Percentiles rank a stretch among this genome's conserved stretches.
Conservation (phyloP, 768 basidiomycete species). For the Nevesoporus exiguus region DNA sequence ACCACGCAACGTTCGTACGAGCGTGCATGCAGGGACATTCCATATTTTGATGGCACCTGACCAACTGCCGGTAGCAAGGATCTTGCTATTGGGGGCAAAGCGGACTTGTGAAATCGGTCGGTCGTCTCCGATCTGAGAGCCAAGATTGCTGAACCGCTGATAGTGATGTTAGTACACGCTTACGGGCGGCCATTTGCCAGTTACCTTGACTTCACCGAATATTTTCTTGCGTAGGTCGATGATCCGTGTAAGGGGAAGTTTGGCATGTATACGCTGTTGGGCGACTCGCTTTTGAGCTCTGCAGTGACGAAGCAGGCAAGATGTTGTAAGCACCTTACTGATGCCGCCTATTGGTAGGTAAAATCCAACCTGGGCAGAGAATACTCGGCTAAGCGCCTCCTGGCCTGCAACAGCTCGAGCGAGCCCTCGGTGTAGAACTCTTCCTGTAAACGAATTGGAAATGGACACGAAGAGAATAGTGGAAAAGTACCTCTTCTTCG, state of each 20-base stretch:
- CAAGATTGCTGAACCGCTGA: conserved; percentile 87
- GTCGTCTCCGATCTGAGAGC: conserved; percentile 97
- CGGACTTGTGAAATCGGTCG: conserved; percentile 91
- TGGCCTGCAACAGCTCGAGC: conserved; percentile 79
- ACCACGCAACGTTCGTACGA: conserved; percentile 74
- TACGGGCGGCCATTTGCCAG: conserved; percentile 10
- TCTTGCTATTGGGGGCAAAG: conserved; percentile 87
- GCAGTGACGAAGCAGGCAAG: conserved; percentile 40
- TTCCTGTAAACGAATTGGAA: conserved; percentile 45
- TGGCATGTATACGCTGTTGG: conserved; percentile 88
- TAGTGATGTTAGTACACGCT: background rate
- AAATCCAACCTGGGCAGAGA: conserved; percentile 92
- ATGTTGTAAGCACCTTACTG: conserved; percentile 77
- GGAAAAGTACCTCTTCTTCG: conserved; percentile 65
- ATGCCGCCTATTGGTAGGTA: conserved; percentile 49
- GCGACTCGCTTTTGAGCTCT: conserved; percentile 95
- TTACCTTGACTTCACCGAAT: conserved; percentile 85
- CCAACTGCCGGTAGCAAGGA: conserved; percentile 94
- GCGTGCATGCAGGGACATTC: conserved; percentile 90
- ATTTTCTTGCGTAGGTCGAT: conserved; percentile 92
- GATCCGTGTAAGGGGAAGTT: conserved; percentile 80
- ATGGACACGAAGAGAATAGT: background rate
- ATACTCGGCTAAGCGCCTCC: conserved; percentile 85
- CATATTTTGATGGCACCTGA: conserved; percentile 92
- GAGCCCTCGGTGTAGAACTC: conserved; percentile 96